phyloP scores from a whole-genome alignment of 2,329 filamentous ascomycete genomes.

The Trichoderma arundinaceum region DNA sequence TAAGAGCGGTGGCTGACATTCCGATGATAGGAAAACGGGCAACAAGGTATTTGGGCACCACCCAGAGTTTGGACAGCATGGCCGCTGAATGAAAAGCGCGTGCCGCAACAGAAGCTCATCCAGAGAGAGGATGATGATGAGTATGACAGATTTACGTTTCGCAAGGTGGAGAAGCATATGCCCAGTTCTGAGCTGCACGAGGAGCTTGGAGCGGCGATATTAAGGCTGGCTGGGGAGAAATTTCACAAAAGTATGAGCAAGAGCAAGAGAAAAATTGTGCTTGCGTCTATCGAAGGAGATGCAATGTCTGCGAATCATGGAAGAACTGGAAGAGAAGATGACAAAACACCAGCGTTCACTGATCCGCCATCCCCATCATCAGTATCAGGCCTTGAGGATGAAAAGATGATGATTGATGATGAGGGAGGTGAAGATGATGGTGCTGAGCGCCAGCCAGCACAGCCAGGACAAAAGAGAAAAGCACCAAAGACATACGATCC shows the following conservation, averaged over 20 bases:
- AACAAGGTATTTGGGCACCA: slow-evolving; percentile 53
- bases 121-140: slow-evolving; percentile 50
- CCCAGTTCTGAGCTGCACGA: slow-evolving; percentile 72
- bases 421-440: slow-evolving; percentile 29
- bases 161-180: slow-evolving; percentile 48
- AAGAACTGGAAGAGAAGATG: slow-evolving; percentile 1
- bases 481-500: slow-evolving; percentile 50
- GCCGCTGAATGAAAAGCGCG: slow-evolving; percentile 69
- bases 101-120: slow-evolving; percentile 62
- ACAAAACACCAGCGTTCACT: background rate
- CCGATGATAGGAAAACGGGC: slow-evolving; percentile 39
- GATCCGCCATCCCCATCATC: slow-evolving; percentile 1
- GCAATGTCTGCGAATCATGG: slow-evolving; percentile 1
- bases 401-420: slow-evolving; percentile 21
- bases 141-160: slow-evolving; percentile 59
- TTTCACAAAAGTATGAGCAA: slow-evolving; percentile 50
- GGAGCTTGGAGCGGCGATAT: slow-evolving; percentile 67
- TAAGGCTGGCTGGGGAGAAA: slow-evolving; percentile 70
- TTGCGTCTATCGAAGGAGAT: slow-evolving; percentile 28
- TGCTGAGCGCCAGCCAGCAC: slow-evolving; percentile 29
- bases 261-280: slow-evolving; percentile 29
- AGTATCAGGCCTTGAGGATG: background rate
- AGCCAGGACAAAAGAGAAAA: background rate
- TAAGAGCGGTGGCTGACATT: slow-evolving; percentile 5
- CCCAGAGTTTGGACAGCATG: slow-evolving; percentile 79